Evolutionary conservation across 2,329 filamentous ascomycete genomes (phyloP).

Genomic region (Neopestalotiopsis clavispora): DNA sequence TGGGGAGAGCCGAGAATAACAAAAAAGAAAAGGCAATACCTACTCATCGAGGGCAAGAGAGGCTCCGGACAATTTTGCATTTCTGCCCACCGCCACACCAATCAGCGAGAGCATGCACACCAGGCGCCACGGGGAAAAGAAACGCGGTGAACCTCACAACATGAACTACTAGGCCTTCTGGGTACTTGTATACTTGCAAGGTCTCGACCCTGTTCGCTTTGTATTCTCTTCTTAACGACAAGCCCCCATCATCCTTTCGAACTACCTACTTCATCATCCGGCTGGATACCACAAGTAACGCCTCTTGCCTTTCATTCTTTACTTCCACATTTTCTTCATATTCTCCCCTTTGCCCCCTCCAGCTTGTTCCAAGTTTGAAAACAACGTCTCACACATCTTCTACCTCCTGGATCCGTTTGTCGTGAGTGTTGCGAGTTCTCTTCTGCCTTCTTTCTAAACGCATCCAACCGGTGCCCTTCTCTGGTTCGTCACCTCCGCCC

Average conservation of each 20-base stretch:
- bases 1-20: slow-evolving; percentile 19
- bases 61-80: slow-evolving; percentile 14
- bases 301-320: slow-evolving; percentile 33
- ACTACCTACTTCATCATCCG: slow-evolving; percentile 26
- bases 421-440: slow-evolving; percentile 19
- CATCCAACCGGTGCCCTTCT: slow-evolving; percentile 27
- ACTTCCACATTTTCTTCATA: slow-evolving; percentile 7
- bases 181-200: slow-evolving; percentile 34
- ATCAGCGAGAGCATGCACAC: slow-evolving; percentile 6
- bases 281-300: slow-evolving; percentile 27
- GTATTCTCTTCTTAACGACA: slow-evolving; percentile 28
- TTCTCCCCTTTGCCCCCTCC: slow-evolving; percentile 26
- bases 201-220: slow-evolving; percentile 30
- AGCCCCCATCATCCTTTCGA: slow-evolving; percentile 21
- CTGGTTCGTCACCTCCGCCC: slow-evolving; percentile 27
- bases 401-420: slow-evolving; percentile 28
- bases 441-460: slow-evolving; percentile 16
- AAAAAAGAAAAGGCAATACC: slow-evolving; percentile 13
- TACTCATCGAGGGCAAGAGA: slow-evolving; percentile 10
- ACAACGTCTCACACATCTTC: slow-evolving; percentile 35
- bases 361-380: slow-evolving; percentile 33
- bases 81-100: slow-evolving; percentile 13
- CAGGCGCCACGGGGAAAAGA: slow-evolving; percentile 6
- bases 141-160: slow-evolving; percentile 6
- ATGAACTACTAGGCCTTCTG: slow-evolving; percentile 20